Base-by-base conservation (phyloP, 306 rosid species). In the Vigna mungo region DNA sequence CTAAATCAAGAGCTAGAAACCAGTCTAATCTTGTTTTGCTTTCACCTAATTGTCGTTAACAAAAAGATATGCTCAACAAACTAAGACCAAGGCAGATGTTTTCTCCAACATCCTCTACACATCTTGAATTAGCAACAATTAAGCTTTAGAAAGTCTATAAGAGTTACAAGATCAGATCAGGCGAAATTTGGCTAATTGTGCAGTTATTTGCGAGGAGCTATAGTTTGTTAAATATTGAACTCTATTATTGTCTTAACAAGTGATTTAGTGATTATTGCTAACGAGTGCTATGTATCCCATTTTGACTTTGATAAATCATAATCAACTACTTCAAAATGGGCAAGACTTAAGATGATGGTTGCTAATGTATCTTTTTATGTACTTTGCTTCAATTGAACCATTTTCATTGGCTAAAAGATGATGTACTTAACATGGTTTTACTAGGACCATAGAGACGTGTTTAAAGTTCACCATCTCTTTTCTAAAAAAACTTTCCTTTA, bases 151-250 rank as follows among this genome's bases (percentile, higher is more conserved):
- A 93, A 72, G 81, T 88, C 63, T 91, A 89, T 83, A 91, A 73
- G 89, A 82, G 97, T 68, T 91, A 90, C 81, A 43, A 87, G 69
- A 93, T 88, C 3, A 87, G 66, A 93, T 88, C 3, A 81, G 97
- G 64, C 79, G 97, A 75, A 88, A 72, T 51, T 85, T 93, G 7
- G 96, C 96, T 17, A 96, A 93, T 73, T 87, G 92, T 61, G 97
- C 93, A 14, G 90, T 93, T 37, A 86, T 91, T 17, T 86, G 90
- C 2, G 97, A 93, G 79, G 93, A 90, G 83, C 88, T 90, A 16
- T 93, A 96, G 97, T 93, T 48, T 27, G 90, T 76, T 77, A 62
- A 39, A 7, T 62, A 61, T 25, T 23, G 66, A 78, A 62, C 14
- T 72, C 21, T 44, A 4, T 16, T 32, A 3, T 15, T 17, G 14